Evolutionary conservation across 2,329 filamentous ascomycete genomes (phyloP).

Genomic region (Beauveria asiatica): DNA sequence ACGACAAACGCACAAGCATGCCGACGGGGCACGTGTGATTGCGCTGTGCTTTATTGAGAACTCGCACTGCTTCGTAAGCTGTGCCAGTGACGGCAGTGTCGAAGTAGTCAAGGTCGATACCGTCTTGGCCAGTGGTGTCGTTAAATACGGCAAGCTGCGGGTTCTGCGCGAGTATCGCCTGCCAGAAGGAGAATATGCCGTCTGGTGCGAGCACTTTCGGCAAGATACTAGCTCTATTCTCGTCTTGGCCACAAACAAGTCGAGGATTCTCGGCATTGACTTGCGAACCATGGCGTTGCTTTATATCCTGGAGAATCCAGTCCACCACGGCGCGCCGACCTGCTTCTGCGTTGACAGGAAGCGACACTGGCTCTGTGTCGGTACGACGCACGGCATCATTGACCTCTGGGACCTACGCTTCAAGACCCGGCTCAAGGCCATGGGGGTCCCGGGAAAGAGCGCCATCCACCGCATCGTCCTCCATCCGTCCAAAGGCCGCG

Average conservation of each 20-base stretch:
- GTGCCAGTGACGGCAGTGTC: conserved; percentile 80
- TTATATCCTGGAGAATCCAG: conserved; percentile 74
- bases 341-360: conserved; percentile 83
- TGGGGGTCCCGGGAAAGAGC: conserved; percentile 75
- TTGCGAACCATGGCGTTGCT: conserved; percentile 76
- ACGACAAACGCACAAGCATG: conserved; percentile 75
- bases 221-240: conserved; percentile 74
- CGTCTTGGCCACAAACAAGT: conserved; percentile 77
- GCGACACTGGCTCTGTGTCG: conserved; percentile 83
- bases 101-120: conserved; percentile 77
- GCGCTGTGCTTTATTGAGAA: conserved; percentile 87
- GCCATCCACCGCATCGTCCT: conserved; percentile 72
- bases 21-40: conserved; percentile 61
- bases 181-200: conserved; percentile 62
- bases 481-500: conserved; percentile 69
- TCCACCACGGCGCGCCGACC: conserved; percentile 85
- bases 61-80: conserved; percentile 88
- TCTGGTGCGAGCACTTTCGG: conserved; percentile 91
- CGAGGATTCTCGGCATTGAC: conserved; percentile 75
- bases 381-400: conserved; percentile 86
- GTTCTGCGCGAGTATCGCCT: conserved; percentile 76
- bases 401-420: conserved; percentile 98
- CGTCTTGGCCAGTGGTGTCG: conserved; percentile 36
- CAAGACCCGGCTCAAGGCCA: conserved; percentile 75
- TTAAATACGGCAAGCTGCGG: conserved; percentile 70